A percentile compares a stretch with the other conserved stretches of the same genome.
phyloP scores from a whole-genome alignment of 768 basidiomycete genomes.

The Trichaptum fuscoviolaceum region DNA sequence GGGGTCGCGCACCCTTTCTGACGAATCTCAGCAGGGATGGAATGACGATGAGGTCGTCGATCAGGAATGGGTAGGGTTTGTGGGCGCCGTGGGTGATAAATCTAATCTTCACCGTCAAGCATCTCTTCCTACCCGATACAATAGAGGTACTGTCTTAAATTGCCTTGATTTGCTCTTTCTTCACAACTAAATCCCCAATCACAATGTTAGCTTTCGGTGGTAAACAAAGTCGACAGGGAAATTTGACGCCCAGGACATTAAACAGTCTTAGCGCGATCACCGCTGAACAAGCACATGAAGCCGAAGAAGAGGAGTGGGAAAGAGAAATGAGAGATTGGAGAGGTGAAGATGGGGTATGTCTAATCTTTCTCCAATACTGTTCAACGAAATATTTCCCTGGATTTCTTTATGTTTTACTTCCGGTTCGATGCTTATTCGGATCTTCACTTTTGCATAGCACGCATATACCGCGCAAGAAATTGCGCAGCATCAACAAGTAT shows the following conservation, averaged over 20 bases:
- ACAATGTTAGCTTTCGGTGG: constrained; percentile 41
- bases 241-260: constrained; percentile 62
- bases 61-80: constrained; percentile 75
- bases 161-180: constrained; percentile 7
- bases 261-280: constrained; percentile 83
- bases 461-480: constrained; percentile 16
- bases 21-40: constrained; percentile 58
- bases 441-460: constrained; percentile 21
- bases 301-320: constrained; percentile 88
- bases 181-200: constrained; percentile 14
- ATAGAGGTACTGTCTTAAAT: constrained; percentile 45
- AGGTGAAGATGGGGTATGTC: constrained; percentile 62
- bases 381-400: neutral
- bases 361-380: constrained; percentile 4
- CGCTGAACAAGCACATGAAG: constrained; percentile 58
- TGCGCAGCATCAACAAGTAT: constrained; percentile 40
- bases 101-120: constrained; percentile 68
- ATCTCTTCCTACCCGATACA: constrained; percentile 76
- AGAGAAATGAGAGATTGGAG: constrained; percentile 51
- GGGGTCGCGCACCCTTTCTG: constrained; percentile 58
- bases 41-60: constrained; percentile 76
- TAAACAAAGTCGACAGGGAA: constrained; percentile 45
- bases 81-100: constrained; percentile 82
- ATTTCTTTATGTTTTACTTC: constrained; percentile 11
- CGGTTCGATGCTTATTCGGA: constrained; percentile 19